Conservation (phyloP, 345 rosid species). For the Citrus medica region DNA sequence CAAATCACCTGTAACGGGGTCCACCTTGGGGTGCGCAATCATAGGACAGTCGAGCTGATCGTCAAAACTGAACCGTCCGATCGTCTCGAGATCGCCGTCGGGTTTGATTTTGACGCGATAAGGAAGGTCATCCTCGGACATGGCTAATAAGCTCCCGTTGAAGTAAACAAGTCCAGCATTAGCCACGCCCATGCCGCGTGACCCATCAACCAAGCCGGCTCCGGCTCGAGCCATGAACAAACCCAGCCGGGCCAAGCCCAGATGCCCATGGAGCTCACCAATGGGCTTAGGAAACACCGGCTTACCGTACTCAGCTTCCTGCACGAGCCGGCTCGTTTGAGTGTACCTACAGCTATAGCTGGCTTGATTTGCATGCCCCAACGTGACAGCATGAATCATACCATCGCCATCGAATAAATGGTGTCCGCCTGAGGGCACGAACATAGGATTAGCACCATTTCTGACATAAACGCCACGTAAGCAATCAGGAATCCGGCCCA, state of each 20-base stretch:
- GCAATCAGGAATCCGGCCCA: constrained; percentile 52
- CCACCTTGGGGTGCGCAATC: constrained; percentile 80
- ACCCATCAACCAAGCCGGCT: constrained; percentile 49
- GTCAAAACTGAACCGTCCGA: constrained; percentile 54
- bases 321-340: constrained; percentile 52
- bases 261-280: constrained; percentile 77
- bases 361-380: constrained; percentile 36
- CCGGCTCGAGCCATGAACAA: constrained; percentile 52
- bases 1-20: constrained; percentile 55
- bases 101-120: constrained; percentile 51
- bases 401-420: constrained; percentile 89
- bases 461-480: constrained; percentile 57
- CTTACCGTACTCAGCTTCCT: constrained; percentile 53
- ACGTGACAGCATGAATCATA: constrained; percentile 72
- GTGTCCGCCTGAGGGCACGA: constrained; percentile 54
- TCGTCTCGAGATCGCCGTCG: constrained; percentile 51
- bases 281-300: constrained; percentile 67
- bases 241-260: constrained; percentile 59
- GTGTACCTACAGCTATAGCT: constrained; percentile 68
- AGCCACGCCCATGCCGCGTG: constrained; percentile 65
- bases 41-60: constrained; percentile 51
- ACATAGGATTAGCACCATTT: constrained; percentile 77
- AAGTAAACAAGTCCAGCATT: constrained; percentile 68
- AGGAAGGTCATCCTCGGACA: constrained; percentile 85
- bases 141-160: constrained; percentile 63